phyloP scores from a whole-genome alignment of 225 moss, liverwort and hornwort genomes.

The Anthoceros angustus region DNA sequence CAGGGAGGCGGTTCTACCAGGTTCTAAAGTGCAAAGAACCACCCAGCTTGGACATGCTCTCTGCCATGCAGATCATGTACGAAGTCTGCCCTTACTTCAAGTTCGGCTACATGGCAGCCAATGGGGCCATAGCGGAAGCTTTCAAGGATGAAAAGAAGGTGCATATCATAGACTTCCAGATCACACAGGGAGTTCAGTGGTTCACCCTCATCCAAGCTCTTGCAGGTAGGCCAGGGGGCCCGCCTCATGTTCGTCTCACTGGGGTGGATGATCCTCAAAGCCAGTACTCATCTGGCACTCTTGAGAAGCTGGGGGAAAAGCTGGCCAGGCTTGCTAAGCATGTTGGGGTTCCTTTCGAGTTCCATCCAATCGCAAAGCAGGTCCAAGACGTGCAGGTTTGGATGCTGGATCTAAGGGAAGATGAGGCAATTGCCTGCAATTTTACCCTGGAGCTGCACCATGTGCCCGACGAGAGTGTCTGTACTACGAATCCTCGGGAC shows the following conservation, averaged over 20 bases:
- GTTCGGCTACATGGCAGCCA: constrained; percentile 58
- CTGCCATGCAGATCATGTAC: constrained; percentile 40
- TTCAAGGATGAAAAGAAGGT: constrained; percentile 32
- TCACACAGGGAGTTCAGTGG: constrained; percentile 56
- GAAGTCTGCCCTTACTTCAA: constrained; percentile 61
- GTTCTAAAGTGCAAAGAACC: constrained; percentile 13
- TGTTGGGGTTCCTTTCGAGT: constrained; percentile 38
- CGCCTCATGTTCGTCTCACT: constrained; percentile 38
- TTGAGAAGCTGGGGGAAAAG: constrained; percentile 33
- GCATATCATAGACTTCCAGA: constrained; percentile 57
- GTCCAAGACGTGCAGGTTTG: constrained; percentile 29
- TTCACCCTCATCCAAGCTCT: constrained; percentile 52
- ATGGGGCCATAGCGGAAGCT: constrained; percentile 53
- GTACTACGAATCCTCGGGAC: constrained; percentile 12
- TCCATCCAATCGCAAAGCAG: constrained; percentile 23
- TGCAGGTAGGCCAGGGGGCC: constrained; percentile 34
- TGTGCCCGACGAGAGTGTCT: constrained; percentile 22
- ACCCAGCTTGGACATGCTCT: constrained; percentile 22
- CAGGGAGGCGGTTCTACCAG: constrained; percentile 14
- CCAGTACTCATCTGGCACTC: constrained; percentile 16
- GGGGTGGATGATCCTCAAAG: constrained; percentile 27
- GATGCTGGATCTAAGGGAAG: constrained; percentile 18
- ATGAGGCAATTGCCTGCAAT: constrained; percentile 29
- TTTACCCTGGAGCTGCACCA: constrained; percentile 56
- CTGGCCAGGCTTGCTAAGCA: constrained; percentile 27